phyloP scores from a whole-genome alignment of 805 yeast species.

The Ogataea ganodermae region DNA sequence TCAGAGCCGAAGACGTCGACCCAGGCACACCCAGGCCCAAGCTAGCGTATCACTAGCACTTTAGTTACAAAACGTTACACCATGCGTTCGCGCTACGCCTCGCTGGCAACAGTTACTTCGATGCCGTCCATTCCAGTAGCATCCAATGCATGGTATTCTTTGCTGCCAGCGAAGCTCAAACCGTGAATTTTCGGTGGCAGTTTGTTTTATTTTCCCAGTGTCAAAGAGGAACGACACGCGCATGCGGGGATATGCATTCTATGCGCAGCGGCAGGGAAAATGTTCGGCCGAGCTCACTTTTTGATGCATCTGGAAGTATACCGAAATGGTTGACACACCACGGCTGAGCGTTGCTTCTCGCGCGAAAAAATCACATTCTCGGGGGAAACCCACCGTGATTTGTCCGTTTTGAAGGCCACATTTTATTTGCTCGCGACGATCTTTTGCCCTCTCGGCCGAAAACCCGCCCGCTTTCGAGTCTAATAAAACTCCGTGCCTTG shows the following conservation, averaged over 20 bases:
- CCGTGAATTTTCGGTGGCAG: constrained; percentile 5
- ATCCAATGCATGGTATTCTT: not conserved
- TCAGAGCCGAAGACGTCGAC: not conserved
- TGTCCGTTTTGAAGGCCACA: not conserved
- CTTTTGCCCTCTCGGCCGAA: not conserved
- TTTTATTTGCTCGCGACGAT: not conserved
- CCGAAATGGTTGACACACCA: not conserved
- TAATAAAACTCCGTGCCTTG: not conserved
- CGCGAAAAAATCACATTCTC: not conserved
- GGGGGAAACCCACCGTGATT: not conserved
- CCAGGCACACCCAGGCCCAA: too few species aligned
- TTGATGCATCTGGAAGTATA: not conserved
- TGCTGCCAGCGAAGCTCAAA: constrained; percentile 1
- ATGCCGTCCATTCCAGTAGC: too few species aligned
- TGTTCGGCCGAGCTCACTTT: not conserved
- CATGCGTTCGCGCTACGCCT: too few species aligned
- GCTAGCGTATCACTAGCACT: too few species aligned
- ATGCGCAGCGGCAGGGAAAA: too few species aligned
- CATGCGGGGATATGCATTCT: too few species aligned
- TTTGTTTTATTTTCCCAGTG: constrained; percentile 4
- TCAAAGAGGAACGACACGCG: not conserved
- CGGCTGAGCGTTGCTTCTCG: not conserved
- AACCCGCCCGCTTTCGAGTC: not conserved
- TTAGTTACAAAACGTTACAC: too few species aligned
- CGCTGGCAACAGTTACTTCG: too few species aligned